phyloP scores from a whole-genome alignment of 2,329 filamentous ascomycete species.

The Ophiocordyceps polyrhachis-furcata region DNA sequence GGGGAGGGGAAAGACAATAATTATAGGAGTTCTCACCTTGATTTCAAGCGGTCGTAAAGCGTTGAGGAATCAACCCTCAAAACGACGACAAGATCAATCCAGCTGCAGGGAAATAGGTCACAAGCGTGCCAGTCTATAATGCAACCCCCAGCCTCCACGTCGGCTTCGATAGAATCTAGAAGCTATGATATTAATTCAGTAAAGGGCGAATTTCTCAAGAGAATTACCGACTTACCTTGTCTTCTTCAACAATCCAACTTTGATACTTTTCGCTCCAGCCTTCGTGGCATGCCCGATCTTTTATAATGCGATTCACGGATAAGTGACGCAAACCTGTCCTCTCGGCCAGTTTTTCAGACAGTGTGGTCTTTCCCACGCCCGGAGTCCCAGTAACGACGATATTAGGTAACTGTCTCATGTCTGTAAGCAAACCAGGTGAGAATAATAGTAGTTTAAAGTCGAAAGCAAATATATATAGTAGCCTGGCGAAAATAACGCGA shows the following conservation, averaged over 20 bases:
- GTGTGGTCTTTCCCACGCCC: slow-evolving; percentile 87
- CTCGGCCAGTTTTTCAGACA: slow-evolving; percentile 64
- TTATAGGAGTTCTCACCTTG: slow-evolving; percentile 31
- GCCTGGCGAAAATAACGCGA: no score
- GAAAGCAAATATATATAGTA: no score
- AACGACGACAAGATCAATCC: slow-evolving; percentile 91
- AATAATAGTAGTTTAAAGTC: no score
- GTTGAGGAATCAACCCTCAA: slow-evolving; percentile 62
- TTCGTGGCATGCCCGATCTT: slow-evolving; percentile 73
- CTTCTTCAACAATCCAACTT: slow-evolving; percentile 90
- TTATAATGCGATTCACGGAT: slow-evolving; percentile 79
- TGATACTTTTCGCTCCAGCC: slow-evolving; percentile 71
- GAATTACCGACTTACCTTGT: slow-evolving; percentile 45
- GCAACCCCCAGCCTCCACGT: slow-evolving; percentile 59
- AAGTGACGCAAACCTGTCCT: slow-evolving; percentile 64
- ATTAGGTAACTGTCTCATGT: slow-evolving; percentile 47
- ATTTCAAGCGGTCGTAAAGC: slow-evolving; percentile 67
- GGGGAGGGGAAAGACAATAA: background rate
- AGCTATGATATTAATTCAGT: slow-evolving; percentile 28
- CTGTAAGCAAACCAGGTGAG: no score
- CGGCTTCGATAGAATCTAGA: slow-evolving; percentile 73
- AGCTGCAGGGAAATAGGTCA: slow-evolving; percentile 80
- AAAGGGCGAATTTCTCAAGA: background rate
- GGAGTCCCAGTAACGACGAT: slow-evolving; percentile 92
- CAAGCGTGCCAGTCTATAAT: slow-evolving; percentile 98